Conservation (phyloP, 1,139 yeast species). For the Yamadazyma oceani region DNA sequence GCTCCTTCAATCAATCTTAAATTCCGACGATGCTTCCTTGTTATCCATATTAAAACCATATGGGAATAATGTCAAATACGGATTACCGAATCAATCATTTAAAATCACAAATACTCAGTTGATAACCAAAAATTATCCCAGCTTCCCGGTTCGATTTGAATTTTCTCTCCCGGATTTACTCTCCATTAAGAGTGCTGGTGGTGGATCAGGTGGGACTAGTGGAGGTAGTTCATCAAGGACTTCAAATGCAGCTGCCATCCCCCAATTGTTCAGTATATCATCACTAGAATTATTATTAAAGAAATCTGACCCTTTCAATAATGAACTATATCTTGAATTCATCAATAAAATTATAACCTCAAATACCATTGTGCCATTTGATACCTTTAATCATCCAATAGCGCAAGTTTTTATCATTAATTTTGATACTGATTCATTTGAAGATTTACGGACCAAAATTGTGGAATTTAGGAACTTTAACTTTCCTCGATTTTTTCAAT, state of each 20-base stretch:
- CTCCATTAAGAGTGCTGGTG: constrained; percentile 28
- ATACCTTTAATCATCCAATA: constrained; percentile 87
- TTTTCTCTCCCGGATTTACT: constrained; percentile 42
- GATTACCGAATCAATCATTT: constrained; percentile 36
- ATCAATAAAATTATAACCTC: constrained; percentile 63
- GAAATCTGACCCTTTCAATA: constrained; percentile 15
- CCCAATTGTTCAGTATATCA: constrained; percentile 41
- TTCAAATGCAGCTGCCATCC: constrained; percentile 10
- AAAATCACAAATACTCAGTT: constrained; percentile 42
- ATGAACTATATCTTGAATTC: constrained; percentile 54
- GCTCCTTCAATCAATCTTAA: constrained; percentile 38
- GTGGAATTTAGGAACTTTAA: constrained; percentile 42
- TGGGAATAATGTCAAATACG: constrained; percentile 48
- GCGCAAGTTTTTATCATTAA: constrained; percentile 72
- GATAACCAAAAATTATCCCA: constrained; percentile 43
- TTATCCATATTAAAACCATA: constrained; percentile 41
- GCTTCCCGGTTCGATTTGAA: constrained; percentile 48
- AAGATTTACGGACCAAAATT: constrained; percentile 38
- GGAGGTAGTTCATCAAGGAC: background rate
- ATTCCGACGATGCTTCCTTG: constrained; percentile 30
- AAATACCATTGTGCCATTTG: constrained; percentile 71
- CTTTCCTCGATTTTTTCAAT: constrained; percentile 60
- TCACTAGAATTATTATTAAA: constrained; percentile 38
- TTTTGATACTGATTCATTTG: constrained; percentile 47
- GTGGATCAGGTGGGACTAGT: background rate